Percentiles rank a stretch among this genome's conserved stretches.
Evolutionary conservation across 2,329 filamentous ascomycete species (phyloP).

Genomic region (Escovopsis sp.): DNA sequence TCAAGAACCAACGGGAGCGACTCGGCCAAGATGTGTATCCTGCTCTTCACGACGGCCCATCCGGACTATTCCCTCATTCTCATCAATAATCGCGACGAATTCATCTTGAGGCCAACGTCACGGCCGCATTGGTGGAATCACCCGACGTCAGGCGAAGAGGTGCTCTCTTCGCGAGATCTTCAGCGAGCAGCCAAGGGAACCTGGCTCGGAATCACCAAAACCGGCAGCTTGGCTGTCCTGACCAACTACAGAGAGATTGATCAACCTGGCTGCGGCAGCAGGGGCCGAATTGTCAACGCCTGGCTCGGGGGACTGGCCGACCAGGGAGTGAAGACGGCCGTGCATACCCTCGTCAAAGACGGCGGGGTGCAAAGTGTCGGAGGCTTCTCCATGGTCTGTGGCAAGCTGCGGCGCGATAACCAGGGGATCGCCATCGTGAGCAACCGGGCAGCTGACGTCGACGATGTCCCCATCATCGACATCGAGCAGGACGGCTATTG

Average conservation of each 20-base stretch:
- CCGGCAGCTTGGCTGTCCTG: conserved; percentile 46
- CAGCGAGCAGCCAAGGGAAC: conserved; percentile 48
- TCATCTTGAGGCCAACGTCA: conserved; percentile 48
- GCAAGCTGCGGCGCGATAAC: conserved; percentile 35
- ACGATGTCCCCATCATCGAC: conserved; percentile 43
- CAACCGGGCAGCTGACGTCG: conserved; percentile 39
- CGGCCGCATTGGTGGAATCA: conserved; percentile 50
- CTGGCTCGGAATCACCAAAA: conserved; percentile 48
- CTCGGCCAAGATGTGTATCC: conserved; percentile 52
- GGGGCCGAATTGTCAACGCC: conserved; percentile 48
- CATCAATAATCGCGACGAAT: conserved; percentile 67
- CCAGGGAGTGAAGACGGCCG: conserved; percentile 35
- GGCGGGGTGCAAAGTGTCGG: conserved; percentile 44
- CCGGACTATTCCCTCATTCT: conserved; percentile 61
- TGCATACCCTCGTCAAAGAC: conserved; percentile 35
- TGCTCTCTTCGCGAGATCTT: conserved; percentile 48
- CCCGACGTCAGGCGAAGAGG: conserved; percentile 23
- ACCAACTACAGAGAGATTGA: conserved; percentile 51
- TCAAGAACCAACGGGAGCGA: background rate
- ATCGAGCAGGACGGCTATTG: conserved; percentile 36
- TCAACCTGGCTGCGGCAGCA: conserved; percentile 40
- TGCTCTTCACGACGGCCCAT: conserved; percentile 59
- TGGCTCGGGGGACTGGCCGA: conserved; percentile 39
- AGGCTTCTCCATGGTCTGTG: conserved; percentile 52
- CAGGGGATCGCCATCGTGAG: conserved; percentile 46